A percentile compares a stretch with the other conserved stretches of the same genome.
Conservation (phyloP, 768 basidiomycete genomes). For the Leccinum subtestaceum region DNA sequence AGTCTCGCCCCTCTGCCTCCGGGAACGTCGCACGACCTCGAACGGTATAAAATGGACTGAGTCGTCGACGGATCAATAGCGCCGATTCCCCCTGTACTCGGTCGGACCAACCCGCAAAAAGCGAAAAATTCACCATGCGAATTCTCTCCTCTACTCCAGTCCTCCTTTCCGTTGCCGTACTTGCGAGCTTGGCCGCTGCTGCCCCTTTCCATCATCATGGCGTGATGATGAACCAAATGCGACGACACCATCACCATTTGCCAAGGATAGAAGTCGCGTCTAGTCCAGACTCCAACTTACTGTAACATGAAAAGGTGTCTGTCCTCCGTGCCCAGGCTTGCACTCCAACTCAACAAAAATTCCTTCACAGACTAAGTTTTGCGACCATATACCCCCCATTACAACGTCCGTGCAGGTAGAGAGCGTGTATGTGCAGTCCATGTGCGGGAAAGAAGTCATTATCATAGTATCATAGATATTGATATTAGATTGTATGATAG, state of each 20-base stretch:
- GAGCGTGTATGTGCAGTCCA: no score
- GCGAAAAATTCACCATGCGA: background rate
- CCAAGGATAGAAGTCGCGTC: background rate
- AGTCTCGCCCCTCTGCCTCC: background rate
- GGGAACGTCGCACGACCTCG: background rate
- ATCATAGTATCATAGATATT: background rate
- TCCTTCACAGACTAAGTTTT: background rate
- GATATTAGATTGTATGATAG: background rate
- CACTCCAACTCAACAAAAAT: background rate
- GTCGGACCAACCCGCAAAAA: background rate
- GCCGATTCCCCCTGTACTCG: background rate
- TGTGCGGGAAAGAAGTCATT: background rate
- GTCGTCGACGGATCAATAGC: background rate
- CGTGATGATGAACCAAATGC: constrained; percentile 4
- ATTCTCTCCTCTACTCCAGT: background rate
- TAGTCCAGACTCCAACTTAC: background rate
- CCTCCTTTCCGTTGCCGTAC: constrained; percentile 1
- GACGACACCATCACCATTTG: background rate
- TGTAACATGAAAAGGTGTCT: background rate
- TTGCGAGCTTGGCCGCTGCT: background rate
- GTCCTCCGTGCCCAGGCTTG: no score
- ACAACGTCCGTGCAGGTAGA: background rate
- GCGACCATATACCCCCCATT: background rate
- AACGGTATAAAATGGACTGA: constrained; percentile 6
- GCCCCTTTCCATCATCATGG: constrained; percentile 4